Percentiles rank a stretch among this genome's conserved stretches.
These are phyloP conservation scores for Zygoascus flipseniorum DNA, from an alignment of 805 yeast genomes.

Conservation along the genomic window DNA sequence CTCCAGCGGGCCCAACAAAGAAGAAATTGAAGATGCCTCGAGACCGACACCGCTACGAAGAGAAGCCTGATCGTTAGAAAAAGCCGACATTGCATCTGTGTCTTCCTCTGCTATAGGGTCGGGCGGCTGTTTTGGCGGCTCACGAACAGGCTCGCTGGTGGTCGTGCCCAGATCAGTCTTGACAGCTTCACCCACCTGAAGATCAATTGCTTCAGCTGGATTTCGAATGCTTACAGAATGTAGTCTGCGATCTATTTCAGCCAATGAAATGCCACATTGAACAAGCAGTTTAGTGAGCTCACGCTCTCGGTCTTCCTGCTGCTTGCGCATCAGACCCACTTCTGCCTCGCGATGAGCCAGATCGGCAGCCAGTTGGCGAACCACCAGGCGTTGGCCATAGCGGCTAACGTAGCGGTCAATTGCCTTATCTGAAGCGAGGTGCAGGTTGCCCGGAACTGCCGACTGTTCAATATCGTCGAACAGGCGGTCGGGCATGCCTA, in stretches of 20 bases:
- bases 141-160: not conserved
- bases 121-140: not conserved
- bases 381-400: conserved; percentile 30
- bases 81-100: not conserved
- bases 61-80: not conserved
- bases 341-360: conserved; percentile 42
- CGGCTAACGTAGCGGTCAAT: conserved; percentile 28
- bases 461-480: conserved; percentile 17
- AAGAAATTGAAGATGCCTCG: not conserved
- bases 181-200: conserved; percentile 19
- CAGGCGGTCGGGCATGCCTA: not conserved
- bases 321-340: conserved; percentile 30
- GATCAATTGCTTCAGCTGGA: conserved; percentile 17
- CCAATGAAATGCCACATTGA: conserved; percentile 21
- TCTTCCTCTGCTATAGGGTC: not conserved
- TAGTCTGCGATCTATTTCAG: conserved; percentile 23
- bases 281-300: conserved; percentile 23
- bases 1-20: conserved; percentile 35
- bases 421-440: conserved; percentile 27
- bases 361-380: conserved; percentile 42
- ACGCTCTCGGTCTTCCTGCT: conserved; percentile 25
- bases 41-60: not conserved
- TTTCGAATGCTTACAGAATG: conserved; percentile 14
- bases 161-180: not conserved
- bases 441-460: conserved; percentile 31